Evolutionary conservation across 148 eudicot genomes (phyloP).

Genomic region (Cornus florida): DNA sequence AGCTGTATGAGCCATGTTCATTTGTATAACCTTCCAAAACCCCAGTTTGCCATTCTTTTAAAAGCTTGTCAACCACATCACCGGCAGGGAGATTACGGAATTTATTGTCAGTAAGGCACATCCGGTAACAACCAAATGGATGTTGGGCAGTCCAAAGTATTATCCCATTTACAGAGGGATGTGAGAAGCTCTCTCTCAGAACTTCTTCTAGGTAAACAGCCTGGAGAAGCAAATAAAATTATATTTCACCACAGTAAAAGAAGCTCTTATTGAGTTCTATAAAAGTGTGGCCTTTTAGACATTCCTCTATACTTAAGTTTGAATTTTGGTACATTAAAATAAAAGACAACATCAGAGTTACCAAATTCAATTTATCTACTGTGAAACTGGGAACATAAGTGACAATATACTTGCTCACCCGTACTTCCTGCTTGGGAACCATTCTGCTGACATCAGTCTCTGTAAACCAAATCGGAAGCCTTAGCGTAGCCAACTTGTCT

Average conservation of each 20-base stretch:
- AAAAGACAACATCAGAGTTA: too few relatives aligned
- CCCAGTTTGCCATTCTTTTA: conserved; percentile 54
- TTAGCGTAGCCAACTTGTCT: conserved; percentile 51
- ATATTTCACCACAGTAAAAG: too few relatives aligned
- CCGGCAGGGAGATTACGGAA: conserved; percentile 60
- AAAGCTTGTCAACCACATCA: conserved; percentile 52
- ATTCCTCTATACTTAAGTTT: too few relatives aligned
- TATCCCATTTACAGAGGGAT: conserved; percentile 32
- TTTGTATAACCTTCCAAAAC: conserved; percentile 36
- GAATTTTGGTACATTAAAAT: too few relatives aligned
- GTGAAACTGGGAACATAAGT: neutral
- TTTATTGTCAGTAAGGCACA: conserved; percentile 62
- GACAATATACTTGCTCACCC: conserved; percentile 18
- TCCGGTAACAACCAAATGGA: conserved; percentile 44
- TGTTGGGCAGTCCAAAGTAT: conserved; percentile 58
- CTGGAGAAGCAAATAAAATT: conserved; percentile 13
- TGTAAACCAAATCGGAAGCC: conserved; percentile 74
- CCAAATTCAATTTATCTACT: neutral
- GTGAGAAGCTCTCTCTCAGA: conserved; percentile 9
- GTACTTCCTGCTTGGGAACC: conserved; percentile 31
- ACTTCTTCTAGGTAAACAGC: conserved; percentile 38
- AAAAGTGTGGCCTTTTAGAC: neutral
- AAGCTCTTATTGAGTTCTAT: too few relatives aligned
- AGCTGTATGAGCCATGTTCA: conserved; percentile 45
- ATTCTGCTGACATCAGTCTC: conserved; percentile 51